A percentile compares a stretch with the other conserved stretches of the same genome.
These are phyloP conservation scores for Podila epicladia DNA, from an alignment of 192 early-diverging fungal species.

Conservation along the genomic window DNA sequence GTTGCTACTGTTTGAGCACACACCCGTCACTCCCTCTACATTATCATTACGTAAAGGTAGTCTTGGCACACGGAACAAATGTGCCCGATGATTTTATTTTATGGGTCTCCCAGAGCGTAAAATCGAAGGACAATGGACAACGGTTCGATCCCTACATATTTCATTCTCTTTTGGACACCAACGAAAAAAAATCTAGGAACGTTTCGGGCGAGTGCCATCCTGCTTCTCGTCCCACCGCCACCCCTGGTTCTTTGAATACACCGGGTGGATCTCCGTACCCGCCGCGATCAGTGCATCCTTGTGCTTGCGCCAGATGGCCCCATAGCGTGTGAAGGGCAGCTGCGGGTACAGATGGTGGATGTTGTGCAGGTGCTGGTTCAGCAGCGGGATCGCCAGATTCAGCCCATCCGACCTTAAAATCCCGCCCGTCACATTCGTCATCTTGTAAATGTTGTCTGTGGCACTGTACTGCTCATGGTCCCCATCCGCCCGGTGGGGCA, in stretches of 20 bases:
- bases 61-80: too few species aligned
- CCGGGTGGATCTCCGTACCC: slow-evolving; percentile 26
- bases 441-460: slow-evolving; percentile 46
- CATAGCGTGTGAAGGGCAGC: slow-evolving; percentile 38
- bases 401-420: slow-evolving; percentile 32
- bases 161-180: too few species aligned
- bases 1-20: too few species aligned
- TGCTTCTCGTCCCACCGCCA: slow-evolving; percentile 30
- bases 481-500: slow-evolving; percentile 34
- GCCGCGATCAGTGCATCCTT: slow-evolving; percentile 39
- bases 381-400: slow-evolving; percentile 35
- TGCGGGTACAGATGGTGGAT: slow-evolving; percentile 48
- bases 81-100: too few species aligned
- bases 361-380: slow-evolving; percentile 50
- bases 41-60: too few species aligned
- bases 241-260: slow-evolving; percentile 26
- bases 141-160: too few species aligned
- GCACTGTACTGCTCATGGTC: slow-evolving; percentile 25
- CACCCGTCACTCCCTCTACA: too few species aligned
- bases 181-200: too few species aligned
- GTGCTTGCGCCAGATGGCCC: slow-evolving; percentile 39
- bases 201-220: slow-evolving; percentile 3
- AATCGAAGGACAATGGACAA: too few species aligned
- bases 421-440: slow-evolving; percentile 36
- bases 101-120: too few species aligned